phyloP scores from a whole-genome alignment of 176 grass and related monocot genomes.

The Oryza australiensis region DNA sequence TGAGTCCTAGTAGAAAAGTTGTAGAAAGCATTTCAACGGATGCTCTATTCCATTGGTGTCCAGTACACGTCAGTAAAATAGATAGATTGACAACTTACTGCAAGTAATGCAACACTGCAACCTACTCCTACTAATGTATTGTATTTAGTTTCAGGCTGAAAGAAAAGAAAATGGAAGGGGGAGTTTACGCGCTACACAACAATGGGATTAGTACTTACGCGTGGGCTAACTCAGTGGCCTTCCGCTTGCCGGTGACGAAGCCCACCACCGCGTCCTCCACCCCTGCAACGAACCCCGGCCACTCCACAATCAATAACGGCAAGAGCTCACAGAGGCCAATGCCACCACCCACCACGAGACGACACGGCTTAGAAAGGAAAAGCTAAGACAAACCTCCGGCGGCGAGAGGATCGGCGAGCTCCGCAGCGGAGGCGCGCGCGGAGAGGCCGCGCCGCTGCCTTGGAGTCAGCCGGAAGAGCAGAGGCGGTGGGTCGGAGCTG shows the following conservation, averaged over 20 bases:
- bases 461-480: background rate
- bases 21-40: too few species aligned
- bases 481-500: background rate
- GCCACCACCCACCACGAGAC: background rate
- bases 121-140: background rate
- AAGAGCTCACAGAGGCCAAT: background rate
- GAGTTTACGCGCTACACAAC: background rate
- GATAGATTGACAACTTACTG: too few species aligned
- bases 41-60: too few species aligned
- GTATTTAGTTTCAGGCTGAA: background rate
- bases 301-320: background rate
- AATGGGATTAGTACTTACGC: conserved; percentile 61
- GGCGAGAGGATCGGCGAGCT: background rate
- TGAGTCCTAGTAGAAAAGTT: too few species aligned
- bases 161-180: background rate
- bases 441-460: conserved; percentile 39
- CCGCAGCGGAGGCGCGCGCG: background rate
- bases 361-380: background rate
- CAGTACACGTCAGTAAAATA: too few species aligned
- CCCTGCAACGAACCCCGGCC: conserved; percentile 37
- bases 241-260: conserved; percentile 70
- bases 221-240: conserved; percentile 90
- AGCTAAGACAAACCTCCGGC: conserved; percentile 5
- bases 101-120: too few species aligned
- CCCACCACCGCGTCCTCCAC: conserved; percentile 64